A percentile compares a stretch with the other conserved stretches of the same genome.
These are phyloP conservation scores for Aspergillus tanneri DNA, from an alignment of 2,329 filamentous ascomycete genomes.

Conservation along the genomic window DNA sequence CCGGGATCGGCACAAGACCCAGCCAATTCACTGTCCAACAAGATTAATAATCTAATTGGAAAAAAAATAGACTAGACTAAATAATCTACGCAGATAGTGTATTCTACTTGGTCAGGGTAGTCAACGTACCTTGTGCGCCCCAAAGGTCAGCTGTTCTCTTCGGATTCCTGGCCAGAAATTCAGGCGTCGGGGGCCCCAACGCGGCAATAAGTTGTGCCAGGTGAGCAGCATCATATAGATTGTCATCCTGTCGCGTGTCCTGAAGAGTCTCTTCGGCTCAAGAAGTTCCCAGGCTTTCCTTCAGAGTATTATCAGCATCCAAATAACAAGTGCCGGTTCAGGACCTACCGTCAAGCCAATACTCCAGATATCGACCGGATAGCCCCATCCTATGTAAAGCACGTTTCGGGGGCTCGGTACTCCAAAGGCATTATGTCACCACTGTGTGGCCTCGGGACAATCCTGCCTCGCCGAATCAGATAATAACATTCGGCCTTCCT, in stretches of 20 bases:
- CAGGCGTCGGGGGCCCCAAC: slow-evolving; percentile 43
- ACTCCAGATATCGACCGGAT: slow-evolving; percentile 35
- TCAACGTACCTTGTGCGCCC: slow-evolving; percentile 31
- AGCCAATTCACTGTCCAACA: slow-evolving; percentile 30
- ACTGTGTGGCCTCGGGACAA: slow-evolving; percentile 24
- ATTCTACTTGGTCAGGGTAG: too few species aligned
- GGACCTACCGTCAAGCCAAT: slow-evolving; percentile 32
- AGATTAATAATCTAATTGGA: background rate
- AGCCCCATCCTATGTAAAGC: slow-evolving; percentile 33
- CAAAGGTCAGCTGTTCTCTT: slow-evolving; percentile 39
- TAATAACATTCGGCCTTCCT: slow-evolving; percentile 29
- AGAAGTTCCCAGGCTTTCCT: slow-evolving; percentile 49
- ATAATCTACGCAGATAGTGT: too few species aligned
- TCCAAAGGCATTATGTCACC: slow-evolving; percentile 31
- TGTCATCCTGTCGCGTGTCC: slow-evolving; percentile 35
- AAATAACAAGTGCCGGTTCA: slow-evolving; percentile 7
- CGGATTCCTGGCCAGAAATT: slow-evolving; percentile 29
- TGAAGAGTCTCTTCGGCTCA: slow-evolving; percentile 44
- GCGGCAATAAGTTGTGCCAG: slow-evolving; percentile 47
- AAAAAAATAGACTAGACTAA: too few species aligned
- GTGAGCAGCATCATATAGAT: slow-evolving; percentile 43
- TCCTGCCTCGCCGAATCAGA: slow-evolving; percentile 37
- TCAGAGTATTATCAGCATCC: slow-evolving; percentile 3
- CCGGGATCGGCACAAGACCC: slow-evolving; percentile 28
- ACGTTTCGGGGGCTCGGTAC: slow-evolving; percentile 34